A percentile compares a stretch with the other conserved stretches of the same genome.
Conservation (phyloP, 2,329 filamentous ascomycete species). For the Fusarium foetens region DNA sequence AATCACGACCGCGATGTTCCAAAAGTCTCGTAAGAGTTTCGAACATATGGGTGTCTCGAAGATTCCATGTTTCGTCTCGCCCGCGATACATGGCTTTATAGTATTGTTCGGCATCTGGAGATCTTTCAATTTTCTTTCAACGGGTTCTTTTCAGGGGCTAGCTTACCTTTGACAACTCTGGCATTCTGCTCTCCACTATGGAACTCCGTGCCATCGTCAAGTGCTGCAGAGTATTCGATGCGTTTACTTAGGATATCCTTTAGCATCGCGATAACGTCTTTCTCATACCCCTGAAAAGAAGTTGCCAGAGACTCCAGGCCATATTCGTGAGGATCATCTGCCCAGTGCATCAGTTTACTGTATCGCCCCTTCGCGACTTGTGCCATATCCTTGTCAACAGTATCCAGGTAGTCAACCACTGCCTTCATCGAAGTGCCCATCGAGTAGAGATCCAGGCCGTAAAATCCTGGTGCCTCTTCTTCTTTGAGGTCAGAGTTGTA, state of each 20-base stretch:
- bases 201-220: constrained; percentile 14
- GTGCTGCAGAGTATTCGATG: constrained; percentile 13
- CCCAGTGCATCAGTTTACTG: constrained; percentile 21
- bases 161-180: constrained; percentile 20
- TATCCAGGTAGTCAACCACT: constrained; percentile 25
- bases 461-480: constrained; percentile 16
- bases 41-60: constrained; percentile 29
- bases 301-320: constrained; percentile 23
- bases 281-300: constrained; percentile 25
- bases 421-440: constrained; percentile 27
- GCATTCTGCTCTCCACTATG: constrained; percentile 29
- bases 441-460: constrained; percentile 27
- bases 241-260: constrained; percentile 13
- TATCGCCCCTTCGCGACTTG: constrained; percentile 21
- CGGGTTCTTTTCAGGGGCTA: background rate
- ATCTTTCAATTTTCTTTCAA: background rate
- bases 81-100: constrained; percentile 29
- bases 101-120: constrained; percentile 27
- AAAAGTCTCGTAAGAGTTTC: constrained; percentile 24
- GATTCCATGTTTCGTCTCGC: constrained; percentile 29
- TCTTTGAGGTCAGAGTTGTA: constrained; percentile 13
- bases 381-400: constrained; percentile 29
- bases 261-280: constrained; percentile 17
- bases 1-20: constrained; percentile 13
- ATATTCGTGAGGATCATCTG: constrained; percentile 25